Conservation (phyloP, 306 rosid genomes). For the Lupinus albus region DNA sequence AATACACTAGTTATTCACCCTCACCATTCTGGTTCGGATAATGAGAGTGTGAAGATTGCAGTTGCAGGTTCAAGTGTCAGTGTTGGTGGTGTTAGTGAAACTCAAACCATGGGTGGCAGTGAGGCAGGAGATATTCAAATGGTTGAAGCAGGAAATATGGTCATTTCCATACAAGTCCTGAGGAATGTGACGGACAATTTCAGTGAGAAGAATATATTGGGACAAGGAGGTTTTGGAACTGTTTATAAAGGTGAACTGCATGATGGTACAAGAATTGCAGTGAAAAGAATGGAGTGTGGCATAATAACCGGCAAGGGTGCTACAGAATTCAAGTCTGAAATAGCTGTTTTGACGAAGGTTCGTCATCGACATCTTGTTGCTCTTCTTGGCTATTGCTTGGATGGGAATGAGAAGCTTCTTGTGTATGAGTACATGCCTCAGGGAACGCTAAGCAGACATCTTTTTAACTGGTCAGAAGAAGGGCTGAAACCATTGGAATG, state of each 20-base stretch:
- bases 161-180: constrained; percentile 86
- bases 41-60: constrained; percentile 82
- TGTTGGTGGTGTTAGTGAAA: constrained; percentile 71
- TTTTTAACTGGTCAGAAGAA: constrained; percentile 88
- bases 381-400: constrained; percentile 91
- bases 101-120: constrained; percentile 53
- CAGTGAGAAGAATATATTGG: constrained; percentile 73
- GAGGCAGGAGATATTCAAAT: constrained; percentile 81
- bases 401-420: constrained; percentile 85
- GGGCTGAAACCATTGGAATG: constrained; percentile 73
- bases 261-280: constrained; percentile 84
- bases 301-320: constrained; percentile 78
- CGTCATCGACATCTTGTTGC: constrained; percentile 89
- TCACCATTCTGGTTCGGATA: constrained; percentile 81
- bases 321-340: constrained; percentile 77
- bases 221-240: constrained; percentile 83
- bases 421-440: constrained; percentile 95
- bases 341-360: constrained; percentile 87
- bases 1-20: constrained; percentile 78
- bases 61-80: constrained; percentile 91
- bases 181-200: constrained; percentile 74
- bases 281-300: constrained; percentile 89
- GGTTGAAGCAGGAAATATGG: constrained; percentile 94
- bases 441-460: constrained; percentile 79
- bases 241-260: constrained; percentile 86